Conservation (phyloP, 2,329 filamentous ascomycete genomes). For the Phyllosticta capitalensis region DNA sequence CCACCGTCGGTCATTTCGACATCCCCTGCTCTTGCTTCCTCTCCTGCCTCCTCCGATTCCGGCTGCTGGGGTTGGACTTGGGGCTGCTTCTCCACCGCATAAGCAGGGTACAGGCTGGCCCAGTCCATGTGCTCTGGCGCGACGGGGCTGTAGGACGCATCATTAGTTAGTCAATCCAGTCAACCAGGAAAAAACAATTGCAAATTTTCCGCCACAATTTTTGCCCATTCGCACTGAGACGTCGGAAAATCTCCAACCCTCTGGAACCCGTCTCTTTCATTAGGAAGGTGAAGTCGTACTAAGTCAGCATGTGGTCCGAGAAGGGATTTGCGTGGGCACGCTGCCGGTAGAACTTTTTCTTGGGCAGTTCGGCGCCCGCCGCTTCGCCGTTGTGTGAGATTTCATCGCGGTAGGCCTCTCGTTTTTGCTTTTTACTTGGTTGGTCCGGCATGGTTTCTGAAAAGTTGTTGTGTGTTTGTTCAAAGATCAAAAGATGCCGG, state of each 20-base stretch:
- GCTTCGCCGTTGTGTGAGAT: conserved; percentile 29
- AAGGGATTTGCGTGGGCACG: conserved; percentile 97
- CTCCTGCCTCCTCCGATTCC: background rate
- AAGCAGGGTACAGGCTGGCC: conserved; percentile 73
- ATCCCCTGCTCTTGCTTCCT: conserved; percentile 12
- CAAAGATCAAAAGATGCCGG: background rate
- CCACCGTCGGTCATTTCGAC: conserved; percentile 16
- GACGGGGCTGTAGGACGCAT: conserved; percentile 50
- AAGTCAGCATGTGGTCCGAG: conserved; percentile 81
- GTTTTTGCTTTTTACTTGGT: conserved; percentile 32
- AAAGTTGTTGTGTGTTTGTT: conserved; percentile 4
- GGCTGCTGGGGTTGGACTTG: background rate
- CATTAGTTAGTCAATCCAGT: conserved; percentile 5
- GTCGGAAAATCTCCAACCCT: background rate
- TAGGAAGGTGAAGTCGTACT: conserved; percentile 48
- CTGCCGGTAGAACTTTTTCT: conserved; percentile 95
- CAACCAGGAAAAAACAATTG: conserved; percentile 3
- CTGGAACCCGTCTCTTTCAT: background rate
- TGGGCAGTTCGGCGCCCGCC: conserved; percentile 61
- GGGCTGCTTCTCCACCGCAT: conserved; percentile 33
- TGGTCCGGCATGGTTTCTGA: conserved; percentile 22
- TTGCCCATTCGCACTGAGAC: background rate
- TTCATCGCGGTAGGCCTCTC: conserved; percentile 36
- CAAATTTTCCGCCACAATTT: background rate
- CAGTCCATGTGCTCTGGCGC: conserved; percentile 84